phyloP scores from a whole-genome alignment of 2,329 filamentous ascomycete genomes.

The Polytolypa hystricis region DNA sequence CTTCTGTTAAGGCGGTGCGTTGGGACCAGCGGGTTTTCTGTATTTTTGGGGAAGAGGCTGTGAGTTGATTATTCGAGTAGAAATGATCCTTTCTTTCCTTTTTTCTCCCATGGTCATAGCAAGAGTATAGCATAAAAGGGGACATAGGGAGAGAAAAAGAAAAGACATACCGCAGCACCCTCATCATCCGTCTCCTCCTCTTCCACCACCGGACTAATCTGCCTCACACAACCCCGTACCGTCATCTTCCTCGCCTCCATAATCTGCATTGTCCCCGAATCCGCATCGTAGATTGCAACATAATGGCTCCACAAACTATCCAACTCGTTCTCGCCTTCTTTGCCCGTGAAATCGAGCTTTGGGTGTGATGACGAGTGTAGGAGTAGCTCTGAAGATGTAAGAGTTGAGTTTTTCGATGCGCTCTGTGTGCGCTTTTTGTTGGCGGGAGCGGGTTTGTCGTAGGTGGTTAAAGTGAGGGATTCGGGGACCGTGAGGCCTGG shows the following conservation, averaged over 20 bases:
- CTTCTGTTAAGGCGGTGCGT: conserved; percentile 34
- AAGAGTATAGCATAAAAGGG: conserved; percentile 1
- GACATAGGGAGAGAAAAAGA: not conserved
- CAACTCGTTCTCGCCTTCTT: conserved; percentile 38
- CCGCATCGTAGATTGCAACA: conserved; percentile 48
- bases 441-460: conserved; percentile 40
- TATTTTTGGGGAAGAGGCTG: not conserved
- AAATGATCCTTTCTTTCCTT: too few species aligned
- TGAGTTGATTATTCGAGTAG: too few species aligned
- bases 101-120: too few species aligned
- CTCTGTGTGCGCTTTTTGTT: conserved; percentile 14
- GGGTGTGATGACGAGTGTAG: conserved; percentile 51
- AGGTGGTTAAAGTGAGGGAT: conserved; percentile 27
- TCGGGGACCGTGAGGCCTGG: conserved; percentile 17
- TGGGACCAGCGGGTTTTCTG: conserved; percentile 29
- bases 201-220: conserved; percentile 12
- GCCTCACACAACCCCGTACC: conserved; percentile 39
- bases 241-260: conserved; percentile 44
- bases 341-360: conserved; percentile 48
- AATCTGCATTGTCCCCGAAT: conserved; percentile 42
- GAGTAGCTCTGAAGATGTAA: conserved; percentile 40
- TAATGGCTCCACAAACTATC: conserved; percentile 49
- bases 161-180: conserved; percentile 2
- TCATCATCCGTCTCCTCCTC: conserved; percentile 20
- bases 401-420: conserved; percentile 24